Evolutionary conservation across 352 stramenopile genomes (phyloP), one percentile per base, ranked within the genome.

Genomic region (Pythium aphanidermatum): DNA sequence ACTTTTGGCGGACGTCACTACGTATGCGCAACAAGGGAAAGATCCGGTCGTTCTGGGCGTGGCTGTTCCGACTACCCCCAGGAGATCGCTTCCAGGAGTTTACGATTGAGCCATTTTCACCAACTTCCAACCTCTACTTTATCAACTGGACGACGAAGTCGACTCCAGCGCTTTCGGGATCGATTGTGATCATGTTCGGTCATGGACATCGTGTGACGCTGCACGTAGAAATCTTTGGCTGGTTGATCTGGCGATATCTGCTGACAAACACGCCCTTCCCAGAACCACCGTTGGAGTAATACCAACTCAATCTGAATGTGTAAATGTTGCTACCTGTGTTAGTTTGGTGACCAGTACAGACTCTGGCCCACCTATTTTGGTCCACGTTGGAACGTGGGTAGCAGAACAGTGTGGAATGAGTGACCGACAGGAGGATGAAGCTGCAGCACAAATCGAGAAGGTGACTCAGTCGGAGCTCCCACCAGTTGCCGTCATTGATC

Each of bases 21-120:
- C 74, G 79, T 2, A 91, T 91, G 79, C 75, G 79, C 54, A 91
- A 91, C 63, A 91, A 91, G 58, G 79, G 79, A 59, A 91, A 91
- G 57, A 91, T 91, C 56, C 75, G 79, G 13, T 88, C 75, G 34
- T 91, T 91, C 58, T 91, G 79, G 79, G 79, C 75, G 7, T 91
- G 79, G 79, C 58, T 91, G 3, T 91, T 91, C 47, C 79, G 79
- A 0, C 42, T 91, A 28, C 74, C 74, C 6, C 79, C 79, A 0
- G 79, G 79, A 12, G 79, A 91, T 39, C 74, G 79, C 23, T 91
- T 91, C 54, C 58, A 47, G 13, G 72, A 84, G 61, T 91, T 91
- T 36, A 60, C 70, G 17, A 91, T 91, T 36, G 64, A 81, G 53
- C 76, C 79, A 16, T 91, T 91, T 47, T 84, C 79, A 6, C 44